A percentile compares a stretch with the other conserved stretches of the same genome.
Evolutionary conservation across 352 stramenopile species (phyloP).

Genomic region (Nothophytophthora sp.): DNA sequence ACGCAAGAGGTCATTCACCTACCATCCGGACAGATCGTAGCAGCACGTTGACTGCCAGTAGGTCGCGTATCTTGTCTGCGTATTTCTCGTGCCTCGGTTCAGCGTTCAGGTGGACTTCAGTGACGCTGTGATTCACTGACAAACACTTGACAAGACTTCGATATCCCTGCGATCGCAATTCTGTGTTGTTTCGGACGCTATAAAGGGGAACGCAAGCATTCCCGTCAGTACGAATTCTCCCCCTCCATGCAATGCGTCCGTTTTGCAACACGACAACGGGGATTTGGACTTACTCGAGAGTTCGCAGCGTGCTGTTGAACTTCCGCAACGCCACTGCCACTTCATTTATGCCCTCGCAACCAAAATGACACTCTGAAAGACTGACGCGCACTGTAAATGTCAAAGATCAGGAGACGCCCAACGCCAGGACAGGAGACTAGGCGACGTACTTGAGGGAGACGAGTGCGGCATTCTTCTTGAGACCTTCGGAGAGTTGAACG

Average conservation of each 20-base stretch:
- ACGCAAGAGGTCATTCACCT: no score
- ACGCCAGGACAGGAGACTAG: no score
- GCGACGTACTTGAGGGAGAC: constrained; percentile 47
- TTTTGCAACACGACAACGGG: no score
- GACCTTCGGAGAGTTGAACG: constrained; percentile 37
- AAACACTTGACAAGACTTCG: constrained; percentile 48
- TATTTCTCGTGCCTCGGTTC: constrained; percentile 33
- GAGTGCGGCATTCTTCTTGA: constrained; percentile 61
- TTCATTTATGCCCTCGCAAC: constrained; percentile 38
- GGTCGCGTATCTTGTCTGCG: constrained; percentile 19
- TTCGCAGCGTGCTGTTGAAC: constrained; percentile 51
- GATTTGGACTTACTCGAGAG: constrained; percentile 30
- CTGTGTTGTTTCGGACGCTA: constrained; percentile 43
- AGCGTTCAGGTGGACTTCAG: constrained; percentile 29
- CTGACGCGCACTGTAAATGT: no score
- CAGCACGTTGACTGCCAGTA: constrained; percentile 48
- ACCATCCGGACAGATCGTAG: constrained; percentile 29
- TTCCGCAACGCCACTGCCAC: constrained; percentile 35
- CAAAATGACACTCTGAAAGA: constrained; percentile 40
- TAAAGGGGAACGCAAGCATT: neutral
- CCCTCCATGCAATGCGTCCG: no score
- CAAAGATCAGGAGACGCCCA: no score
- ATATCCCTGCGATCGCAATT: constrained; percentile 44
- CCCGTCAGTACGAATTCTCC: no score
- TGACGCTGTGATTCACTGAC: constrained; percentile 40